Percentiles rank a stretch among this genome's conserved stretches.
phyloP scores from a whole-genome alignment of 257 asterid species.

The Salvia miltiorrhiza region DNA sequence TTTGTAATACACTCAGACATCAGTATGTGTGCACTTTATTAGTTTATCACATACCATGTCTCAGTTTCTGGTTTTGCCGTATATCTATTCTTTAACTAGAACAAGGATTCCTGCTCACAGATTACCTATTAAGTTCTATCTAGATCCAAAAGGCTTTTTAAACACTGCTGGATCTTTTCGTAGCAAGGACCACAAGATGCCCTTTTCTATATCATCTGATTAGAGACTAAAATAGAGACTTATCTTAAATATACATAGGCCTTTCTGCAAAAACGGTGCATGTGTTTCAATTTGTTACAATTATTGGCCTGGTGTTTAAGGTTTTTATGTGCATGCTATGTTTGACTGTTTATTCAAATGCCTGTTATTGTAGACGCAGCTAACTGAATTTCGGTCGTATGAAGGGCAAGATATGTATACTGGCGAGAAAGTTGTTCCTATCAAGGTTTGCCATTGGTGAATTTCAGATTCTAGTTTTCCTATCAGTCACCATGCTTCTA shows the following conservation, averaged over 20 bases:
- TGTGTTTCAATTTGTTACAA: not conserved
- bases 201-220: not conserved
- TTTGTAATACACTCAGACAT: not conserved
- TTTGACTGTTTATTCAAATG: conserved; percentile 20
- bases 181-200: not conserved
- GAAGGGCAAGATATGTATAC: conserved; percentile 98
- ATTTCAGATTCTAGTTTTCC: conserved; percentile 11
- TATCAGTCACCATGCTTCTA: conserved; percentile 9
- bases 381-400: conserved; percentile 76
- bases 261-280: not conserved
- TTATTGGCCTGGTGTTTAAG: not conserved
- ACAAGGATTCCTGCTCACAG: not conserved
- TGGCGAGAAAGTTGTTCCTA: conserved; percentile 89
- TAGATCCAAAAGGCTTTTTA: not conserved
- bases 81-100: not conserved
- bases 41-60: not conserved
- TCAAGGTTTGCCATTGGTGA: conserved; percentile 59
- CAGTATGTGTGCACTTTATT: not conserved
- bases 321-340: conserved; percentile 8
- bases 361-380: conserved; percentile 60
- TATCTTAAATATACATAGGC: not conserved
- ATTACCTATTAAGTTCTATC: not conserved
- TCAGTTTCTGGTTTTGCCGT: not conserved
- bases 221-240: not conserved
- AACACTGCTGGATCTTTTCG: not conserved